These are phyloP conservation scores for Nitzschia sp. DNA, from an alignment of 108 stramenopile species.

Conservation along the genomic window DNA sequence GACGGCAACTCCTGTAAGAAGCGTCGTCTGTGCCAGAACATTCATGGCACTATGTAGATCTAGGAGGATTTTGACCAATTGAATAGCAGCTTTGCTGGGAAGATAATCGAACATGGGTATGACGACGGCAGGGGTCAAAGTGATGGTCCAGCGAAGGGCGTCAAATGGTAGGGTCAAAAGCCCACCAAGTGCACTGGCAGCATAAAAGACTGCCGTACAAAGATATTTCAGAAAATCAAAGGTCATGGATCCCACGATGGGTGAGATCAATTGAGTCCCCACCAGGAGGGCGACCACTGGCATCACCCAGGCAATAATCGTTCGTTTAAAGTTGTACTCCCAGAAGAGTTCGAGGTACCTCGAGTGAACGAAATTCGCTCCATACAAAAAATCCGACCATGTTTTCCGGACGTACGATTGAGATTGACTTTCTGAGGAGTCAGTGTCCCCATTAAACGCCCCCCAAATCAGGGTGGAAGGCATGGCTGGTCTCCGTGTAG, in stretches of 20 bases:
- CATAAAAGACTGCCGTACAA: neutral
- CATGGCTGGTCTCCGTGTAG: too few species aligned
- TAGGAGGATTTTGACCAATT: slow-evolving; percentile 5
- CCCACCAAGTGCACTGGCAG: slow-evolving; percentile 5
- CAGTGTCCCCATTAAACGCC: too few species aligned
- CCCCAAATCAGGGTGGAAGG: too few species aligned
- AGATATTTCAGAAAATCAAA: slow-evolving; percentile 8
- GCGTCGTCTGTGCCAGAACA: neutral
- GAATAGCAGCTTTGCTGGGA: slow-evolving; percentile 14
- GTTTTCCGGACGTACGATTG: neutral
- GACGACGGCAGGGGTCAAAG: neutral
- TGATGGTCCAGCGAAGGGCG: neutral
- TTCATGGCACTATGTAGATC: neutral
- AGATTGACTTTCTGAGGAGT: too few species aligned
- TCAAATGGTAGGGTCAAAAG: slow-evolving; percentile 24
- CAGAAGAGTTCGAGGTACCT: slow-evolving; percentile 31
- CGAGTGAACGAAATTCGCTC: slow-evolving; percentile 18
- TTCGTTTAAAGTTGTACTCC: slow-evolving; percentile 24
- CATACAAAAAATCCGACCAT: slow-evolving; percentile 21
- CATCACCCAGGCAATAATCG: neutral
- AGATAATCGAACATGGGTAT: slow-evolving; percentile 13
- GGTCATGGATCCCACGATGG: neutral
- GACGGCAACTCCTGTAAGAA: slow-evolving; percentile 16
- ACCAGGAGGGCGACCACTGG: neutral
- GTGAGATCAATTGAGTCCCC: slow-evolving; percentile 1